Base-by-base conservation (phyloP, 2,329 filamentous ascomycete species). In the Tolypocladium inflatum region DNA sequence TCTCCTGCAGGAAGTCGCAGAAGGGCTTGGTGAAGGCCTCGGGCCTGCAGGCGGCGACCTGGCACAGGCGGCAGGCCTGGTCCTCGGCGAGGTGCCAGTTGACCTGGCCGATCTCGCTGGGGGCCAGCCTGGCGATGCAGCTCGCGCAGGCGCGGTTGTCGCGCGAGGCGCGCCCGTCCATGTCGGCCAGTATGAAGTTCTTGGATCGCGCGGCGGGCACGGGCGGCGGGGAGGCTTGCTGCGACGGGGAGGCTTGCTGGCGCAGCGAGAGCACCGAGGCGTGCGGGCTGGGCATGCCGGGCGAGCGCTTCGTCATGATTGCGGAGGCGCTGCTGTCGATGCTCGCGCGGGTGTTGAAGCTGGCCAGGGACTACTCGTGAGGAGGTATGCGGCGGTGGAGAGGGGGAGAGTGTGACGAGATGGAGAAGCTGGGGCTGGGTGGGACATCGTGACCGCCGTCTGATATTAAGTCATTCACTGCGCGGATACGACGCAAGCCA, bases 1-100 rank as follows among this genome's bases (percentile, higher is more conserved):
- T 96, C 61, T 89, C 82, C 51, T 86, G 89, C 76, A 97, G 82
- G 70, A 97, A 97, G 56, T 90, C 82, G 70, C 88, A 87, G 71
- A 96, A 97, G 1, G 91, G 90, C 73, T 91, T 80, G 10, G 90
- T 89, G 71, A 91, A 96, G 59, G 79, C 80, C 66, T 86, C 85
- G 5, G 85, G 82, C 56, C 76, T 75, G 63, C 72, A 68, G 57
- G 75, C 69, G 61, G 68, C 67, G 51, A 74, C 64, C 56, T 69
- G 65, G 65, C 75, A 76, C 53, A 77, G 65, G 19, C 64, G 67
- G 58, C 75, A 78, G 38, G 60, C 58, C 38, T 63, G 55, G 45
- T 61, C 60, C 50, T 63, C 60, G 50, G 63, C 60, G 21, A 68
- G 58, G 56, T 66, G 63, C 69, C 66, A 71, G 62, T 68, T 71